Percentiles rank a stretch among this genome's conserved stretches.
Conservation (phyloP, 805 yeast genomes). For the Hyphopichia homilentoma region DNA sequence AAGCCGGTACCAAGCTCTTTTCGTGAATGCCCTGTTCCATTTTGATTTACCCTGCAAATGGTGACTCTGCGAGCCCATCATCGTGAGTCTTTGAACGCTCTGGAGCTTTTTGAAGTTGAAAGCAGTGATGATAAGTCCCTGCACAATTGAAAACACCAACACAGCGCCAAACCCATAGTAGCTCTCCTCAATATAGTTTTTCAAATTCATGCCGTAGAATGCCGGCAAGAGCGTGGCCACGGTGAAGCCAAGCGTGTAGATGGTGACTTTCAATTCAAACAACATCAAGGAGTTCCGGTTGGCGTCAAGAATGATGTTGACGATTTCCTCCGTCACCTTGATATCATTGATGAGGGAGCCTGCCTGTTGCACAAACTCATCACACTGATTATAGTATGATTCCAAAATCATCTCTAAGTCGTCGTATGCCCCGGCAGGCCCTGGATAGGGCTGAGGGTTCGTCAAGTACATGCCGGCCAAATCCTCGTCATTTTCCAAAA, state of each 20-base stretch:
- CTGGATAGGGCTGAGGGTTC: slow-evolving; percentile 25
- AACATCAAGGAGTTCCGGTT: slow-evolving; percentile 88
- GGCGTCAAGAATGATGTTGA: slow-evolving; percentile 86
- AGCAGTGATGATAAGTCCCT: slow-evolving; percentile 53
- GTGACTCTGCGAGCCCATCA: slow-evolving; percentile 35
- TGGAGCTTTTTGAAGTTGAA: slow-evolving; percentile 55
- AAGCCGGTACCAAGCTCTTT: slow-evolving; percentile 14
- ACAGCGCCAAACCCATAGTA: slow-evolving; percentile 59
- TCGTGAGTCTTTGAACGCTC: slow-evolving; percentile 63
- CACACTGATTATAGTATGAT: slow-evolving; percentile 86
- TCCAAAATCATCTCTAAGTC: slow-evolving; percentile 87
- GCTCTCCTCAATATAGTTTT: slow-evolving; percentile 73
- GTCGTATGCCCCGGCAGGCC: slow-evolving; percentile 37
- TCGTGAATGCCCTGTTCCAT: slow-evolving; percentile 7
- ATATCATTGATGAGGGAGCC: slow-evolving; percentile 80
- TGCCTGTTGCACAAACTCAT: slow-evolving; percentile 88
- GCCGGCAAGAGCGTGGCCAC: slow-evolving; percentile 85
- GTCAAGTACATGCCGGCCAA: slow-evolving; percentile 74
- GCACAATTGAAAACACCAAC: slow-evolving; percentile 46
- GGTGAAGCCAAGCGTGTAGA: slow-evolving; percentile 80
- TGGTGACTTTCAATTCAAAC: slow-evolving; percentile 75
- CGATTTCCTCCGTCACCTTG: slow-evolving; percentile 88
- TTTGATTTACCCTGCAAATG: slow-evolving; percentile 4
- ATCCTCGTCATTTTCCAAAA: slow-evolving; percentile 85
- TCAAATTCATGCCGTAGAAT: slow-evolving; percentile 83